Evolutionary conservation across 208 protist species (phyloP).

Genomic region (Trypanosoma boissoni): DNA sequence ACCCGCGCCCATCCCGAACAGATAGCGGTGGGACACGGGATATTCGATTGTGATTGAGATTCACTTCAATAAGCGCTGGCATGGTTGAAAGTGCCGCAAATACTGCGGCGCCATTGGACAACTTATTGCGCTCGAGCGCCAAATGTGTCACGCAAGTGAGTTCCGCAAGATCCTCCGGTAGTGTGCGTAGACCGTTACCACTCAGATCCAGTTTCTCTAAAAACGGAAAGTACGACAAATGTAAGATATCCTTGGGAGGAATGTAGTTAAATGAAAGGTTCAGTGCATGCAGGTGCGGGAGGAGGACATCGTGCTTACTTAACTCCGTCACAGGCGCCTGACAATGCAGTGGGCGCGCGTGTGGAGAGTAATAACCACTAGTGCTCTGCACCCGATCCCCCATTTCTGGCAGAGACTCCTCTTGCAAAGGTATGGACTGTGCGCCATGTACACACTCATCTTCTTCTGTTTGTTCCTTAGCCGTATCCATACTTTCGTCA

Average conservation of each 20-base stretch:
- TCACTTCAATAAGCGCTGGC: conserved; percentile 80
- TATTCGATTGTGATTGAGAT: conserved; percentile 79
- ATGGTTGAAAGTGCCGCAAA: conserved; percentile 78
- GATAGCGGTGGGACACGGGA: conserved; percentile 49
- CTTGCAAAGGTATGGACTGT: background rate
- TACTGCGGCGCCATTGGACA: conserved; percentile 37
- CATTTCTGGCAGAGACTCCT: background rate
- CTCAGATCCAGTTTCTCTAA: conserved; percentile 83
- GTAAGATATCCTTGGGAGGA: conserved; percentile 43
- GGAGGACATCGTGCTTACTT: conserved; percentile 39
- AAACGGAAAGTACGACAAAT: conserved; percentile 59
- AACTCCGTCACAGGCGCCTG: background rate
- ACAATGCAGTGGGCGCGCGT: background rate
- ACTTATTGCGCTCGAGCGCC: conserved; percentile 75
- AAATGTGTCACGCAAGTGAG: conserved; percentile 81
- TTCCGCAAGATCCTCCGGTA: conserved; percentile 67
- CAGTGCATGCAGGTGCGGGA: conserved; percentile 54
- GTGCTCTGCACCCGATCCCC: background rate
- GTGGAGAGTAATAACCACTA: conserved; percentile 13
- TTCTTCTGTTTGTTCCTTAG: background rate
- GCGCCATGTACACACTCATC: background rate
- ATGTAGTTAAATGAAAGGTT: conserved; percentile 88
- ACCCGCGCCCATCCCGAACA: conserved; percentile 34
- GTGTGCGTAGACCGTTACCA: conserved; percentile 60
- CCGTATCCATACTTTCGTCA: background rate